phyloP scores from a whole-genome alignment of 805 yeast species.

The Schizosaccharomyces lindneri region DNA sequence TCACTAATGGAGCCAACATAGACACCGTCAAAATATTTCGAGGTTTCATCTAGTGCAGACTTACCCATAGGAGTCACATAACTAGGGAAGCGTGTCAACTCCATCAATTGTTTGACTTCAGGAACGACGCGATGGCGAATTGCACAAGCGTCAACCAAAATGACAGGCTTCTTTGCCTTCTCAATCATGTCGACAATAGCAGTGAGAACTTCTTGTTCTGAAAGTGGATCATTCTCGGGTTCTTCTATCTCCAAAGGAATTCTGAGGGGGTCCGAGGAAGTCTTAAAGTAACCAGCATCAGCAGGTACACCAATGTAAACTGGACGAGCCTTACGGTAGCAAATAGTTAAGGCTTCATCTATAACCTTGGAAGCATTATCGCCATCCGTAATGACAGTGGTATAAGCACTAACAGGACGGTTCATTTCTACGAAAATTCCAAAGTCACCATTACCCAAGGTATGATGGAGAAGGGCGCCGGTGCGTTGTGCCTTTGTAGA shows the following conservation, averaged over 20 bases:
- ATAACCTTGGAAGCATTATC: conserved; percentile 29
- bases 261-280: conserved; percentile 15
- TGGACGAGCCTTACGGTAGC: conserved; percentile 7
- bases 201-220: conserved; percentile 35
- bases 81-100: conserved; percentile 25
- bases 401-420: conserved; percentile 22
- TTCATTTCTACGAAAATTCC: conserved; percentile 55
- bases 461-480: conserved; percentile 49
- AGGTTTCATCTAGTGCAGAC: conserved; percentile 47
- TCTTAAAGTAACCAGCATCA: conserved; percentile 6
- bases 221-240: conserved; percentile 9
- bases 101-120: conserved; percentile 24
- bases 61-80: conserved; percentile 47
- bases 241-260: conserved; percentile 14
- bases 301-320: conserved; percentile 14
- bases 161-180: conserved; percentile 30
- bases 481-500: neutral
- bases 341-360: conserved; percentile 33
- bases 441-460: conserved; percentile 64
- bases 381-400: conserved; percentile 24
- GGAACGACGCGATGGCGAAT: conserved; percentile 31
- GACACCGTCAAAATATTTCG: conserved; percentile 38
- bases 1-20: conserved; percentile 39
- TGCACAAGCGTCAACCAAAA: conserved; percentile 47
- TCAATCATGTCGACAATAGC: conserved; percentile 27